These are phyloP conservation scores for Prinsepia uniflora DNA, from an alignment of 306 rosid genomes.

Conservation along the genomic window DNA sequence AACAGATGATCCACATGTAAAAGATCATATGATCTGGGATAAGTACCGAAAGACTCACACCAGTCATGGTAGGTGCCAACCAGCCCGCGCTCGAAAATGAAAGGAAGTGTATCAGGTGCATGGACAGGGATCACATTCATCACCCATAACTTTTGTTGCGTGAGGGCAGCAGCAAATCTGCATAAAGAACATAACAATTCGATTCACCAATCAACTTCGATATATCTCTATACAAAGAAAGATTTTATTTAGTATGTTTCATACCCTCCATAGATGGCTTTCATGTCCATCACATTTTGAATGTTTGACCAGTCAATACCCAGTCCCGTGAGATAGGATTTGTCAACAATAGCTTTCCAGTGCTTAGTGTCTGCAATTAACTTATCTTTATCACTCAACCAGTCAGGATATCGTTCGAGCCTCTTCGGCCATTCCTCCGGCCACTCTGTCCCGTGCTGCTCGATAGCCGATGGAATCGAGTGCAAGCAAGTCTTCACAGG, in stretches of 20 bases:
- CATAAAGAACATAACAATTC: constrained; percentile 11
- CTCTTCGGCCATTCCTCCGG: constrained; percentile 99
- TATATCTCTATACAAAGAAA: background rate
- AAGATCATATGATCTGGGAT: constrained; percentile 92
- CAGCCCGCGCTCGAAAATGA: constrained; percentile 86
- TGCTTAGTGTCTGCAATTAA: constrained; percentile 72
- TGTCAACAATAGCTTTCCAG: constrained; percentile 71
- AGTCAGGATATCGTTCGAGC: constrained; percentile 75
- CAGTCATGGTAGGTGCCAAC: constrained; percentile 86
- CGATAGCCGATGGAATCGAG: constrained; percentile 72
- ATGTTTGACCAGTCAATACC: constrained; percentile 87
- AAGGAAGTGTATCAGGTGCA: constrained; percentile 79
- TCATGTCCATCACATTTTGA: constrained; percentile 94
- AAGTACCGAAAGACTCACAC: constrained; percentile 89
- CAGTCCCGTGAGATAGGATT: constrained; percentile 78
- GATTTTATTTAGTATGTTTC: constrained; percentile 26
- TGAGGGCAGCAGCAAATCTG: constrained; percentile 86
- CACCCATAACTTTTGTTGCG: constrained; percentile 85
- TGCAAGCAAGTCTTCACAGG: constrained; percentile 75
- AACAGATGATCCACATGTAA: constrained; percentile 93
- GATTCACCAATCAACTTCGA: constrained; percentile 6
- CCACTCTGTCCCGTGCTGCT: constrained; percentile 95
- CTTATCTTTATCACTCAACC: constrained; percentile 70
- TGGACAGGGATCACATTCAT: constrained; percentile 92
- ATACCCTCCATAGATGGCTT: constrained; percentile 94